Base-by-base conservation (phyloP, 257 asterid species). In the Schizonepeta tenuifolia region DNA sequence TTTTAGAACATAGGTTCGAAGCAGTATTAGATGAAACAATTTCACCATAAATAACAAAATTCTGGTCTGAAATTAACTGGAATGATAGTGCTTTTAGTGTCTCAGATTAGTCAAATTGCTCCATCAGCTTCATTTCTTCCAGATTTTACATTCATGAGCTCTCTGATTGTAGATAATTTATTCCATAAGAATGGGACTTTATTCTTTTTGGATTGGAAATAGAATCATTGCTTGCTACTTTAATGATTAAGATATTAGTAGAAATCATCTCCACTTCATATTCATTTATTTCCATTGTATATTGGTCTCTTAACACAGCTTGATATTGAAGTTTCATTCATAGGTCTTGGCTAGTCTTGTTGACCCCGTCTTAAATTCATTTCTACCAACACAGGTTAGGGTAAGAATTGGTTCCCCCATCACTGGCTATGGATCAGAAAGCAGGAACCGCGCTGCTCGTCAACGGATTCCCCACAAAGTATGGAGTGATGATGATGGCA, bases 381-480 rank as follows among this genome's bases (percentile, higher is more conserved):
- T 70, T 67, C 76, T 28, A 70, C 46, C 55, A 50, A 79, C 84
- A 93, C 84, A 93, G 97, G 96, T 89, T 55, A 84, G 83, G 83
- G 96, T 84, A 49, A 84, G 96, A 78, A 88, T 94, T 13, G 97
- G 96, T 62, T 78, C 96, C 65, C 98, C 98, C 36, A 80, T 91
- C 59, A 91, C 94, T 7, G 96, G 97, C 46, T 91, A 91, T 43
- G 98, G 96, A 54, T 86, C 97, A 57, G 99, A 92, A 70, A 92
- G 96, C 70, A 86, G 91, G 82, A 92, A 92, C 76, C 97, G 99
- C 38, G 96, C 98, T 47, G 98, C 96, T 61, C 98, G 99, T 65
- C 98, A 92, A 77, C 95, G 96, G 60, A 79, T 95, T 55, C 94
- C 98, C 26, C 75, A 90, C 76, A 87, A 78, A 71, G 77, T 72